phyloP scores from a whole-genome alignment of 441 rosid species.

The Brassica hybrid region DNA sequence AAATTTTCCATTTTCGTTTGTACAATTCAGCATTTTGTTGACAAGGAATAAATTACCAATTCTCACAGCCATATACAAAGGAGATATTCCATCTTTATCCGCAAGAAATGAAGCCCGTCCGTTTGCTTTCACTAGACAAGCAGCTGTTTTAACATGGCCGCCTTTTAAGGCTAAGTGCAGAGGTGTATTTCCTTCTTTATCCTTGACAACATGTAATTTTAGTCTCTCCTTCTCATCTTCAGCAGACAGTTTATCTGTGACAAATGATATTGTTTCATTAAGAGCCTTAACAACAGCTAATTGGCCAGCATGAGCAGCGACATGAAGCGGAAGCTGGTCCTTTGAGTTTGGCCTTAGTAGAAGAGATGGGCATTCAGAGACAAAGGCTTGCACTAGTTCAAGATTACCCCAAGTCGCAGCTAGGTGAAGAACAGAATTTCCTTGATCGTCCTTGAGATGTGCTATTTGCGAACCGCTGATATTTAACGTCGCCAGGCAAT shows the following conservation, averaged over 20 bases:
- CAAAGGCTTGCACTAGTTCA: background rate
- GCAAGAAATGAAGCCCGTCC: background rate
- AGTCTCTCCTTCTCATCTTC: background rate
- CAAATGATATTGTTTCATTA: background rate
- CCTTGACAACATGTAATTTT: background rate
- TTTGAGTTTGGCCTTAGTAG: background rate
- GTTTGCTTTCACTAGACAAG: background rate
- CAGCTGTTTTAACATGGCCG: background rate
- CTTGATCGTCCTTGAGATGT: background rate
- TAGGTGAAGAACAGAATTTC: background rate
- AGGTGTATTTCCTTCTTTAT: constrained; percentile 22
- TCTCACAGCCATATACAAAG: background rate
- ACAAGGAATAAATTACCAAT: too few species aligned
- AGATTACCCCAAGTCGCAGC: background rate
- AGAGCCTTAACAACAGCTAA: background rate
- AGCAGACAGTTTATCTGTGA: background rate
- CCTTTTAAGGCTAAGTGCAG: background rate
- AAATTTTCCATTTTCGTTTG: too few species aligned
- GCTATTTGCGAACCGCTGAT: background rate
- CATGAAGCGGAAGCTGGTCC: background rate
- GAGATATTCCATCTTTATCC: background rate
- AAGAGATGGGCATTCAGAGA: background rate
- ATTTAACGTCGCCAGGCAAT: background rate
- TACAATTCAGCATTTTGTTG: too few species aligned
- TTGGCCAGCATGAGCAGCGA: background rate